Evolutionary conservation across 1,284 basidiomycete genomes (phyloP).

Genomic region (Cyathus pygmaeus): DNA sequence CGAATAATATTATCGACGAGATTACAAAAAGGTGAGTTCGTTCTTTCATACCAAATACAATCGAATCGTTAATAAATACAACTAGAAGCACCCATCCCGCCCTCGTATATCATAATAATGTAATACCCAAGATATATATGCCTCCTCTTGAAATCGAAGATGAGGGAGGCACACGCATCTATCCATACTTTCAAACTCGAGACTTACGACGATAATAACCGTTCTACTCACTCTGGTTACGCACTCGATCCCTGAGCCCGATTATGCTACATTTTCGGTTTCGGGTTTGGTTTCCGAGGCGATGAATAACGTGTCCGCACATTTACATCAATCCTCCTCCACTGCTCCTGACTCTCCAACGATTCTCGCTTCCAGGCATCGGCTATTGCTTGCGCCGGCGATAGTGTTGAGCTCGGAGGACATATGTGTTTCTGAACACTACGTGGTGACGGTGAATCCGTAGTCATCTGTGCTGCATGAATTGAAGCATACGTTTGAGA

Average conservation of each 20-base stretch:
- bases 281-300: slow-evolving; percentile 43
- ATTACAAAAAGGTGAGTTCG: slow-evolving; percentile 25
- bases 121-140: background rate
- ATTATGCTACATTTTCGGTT: slow-evolving; percentile 58
- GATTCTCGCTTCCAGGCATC: slow-evolving; percentile 73
- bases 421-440: slow-evolving; percentile 48
- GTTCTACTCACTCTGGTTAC: background rate
- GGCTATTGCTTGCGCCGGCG: slow-evolving; percentile 70
- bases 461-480: slow-evolving; percentile 51
- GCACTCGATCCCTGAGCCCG: background rate
- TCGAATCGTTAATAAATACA: slow-evolving; percentile 28
- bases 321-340: slow-evolving; percentile 65
- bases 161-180: background rate
- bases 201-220: too few species aligned
- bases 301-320: slow-evolving; percentile 50
- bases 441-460: slow-evolving; percentile 52
- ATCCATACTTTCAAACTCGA: background rate
- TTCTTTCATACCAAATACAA: slow-evolving; percentile 21
- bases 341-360: slow-evolving; percentile 63
- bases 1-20: slow-evolving; percentile 15
- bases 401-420: slow-evolving; percentile 46
- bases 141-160: slow-evolving; percentile 3
- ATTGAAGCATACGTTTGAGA: slow-evolving; percentile 43
- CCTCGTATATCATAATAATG: background rate
- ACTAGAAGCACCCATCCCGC: background rate